These are phyloP conservation scores for Suillus ampliporus DNA, from an alignment of 768 basidiomycete genomes.

Conservation along the genomic window DNA sequence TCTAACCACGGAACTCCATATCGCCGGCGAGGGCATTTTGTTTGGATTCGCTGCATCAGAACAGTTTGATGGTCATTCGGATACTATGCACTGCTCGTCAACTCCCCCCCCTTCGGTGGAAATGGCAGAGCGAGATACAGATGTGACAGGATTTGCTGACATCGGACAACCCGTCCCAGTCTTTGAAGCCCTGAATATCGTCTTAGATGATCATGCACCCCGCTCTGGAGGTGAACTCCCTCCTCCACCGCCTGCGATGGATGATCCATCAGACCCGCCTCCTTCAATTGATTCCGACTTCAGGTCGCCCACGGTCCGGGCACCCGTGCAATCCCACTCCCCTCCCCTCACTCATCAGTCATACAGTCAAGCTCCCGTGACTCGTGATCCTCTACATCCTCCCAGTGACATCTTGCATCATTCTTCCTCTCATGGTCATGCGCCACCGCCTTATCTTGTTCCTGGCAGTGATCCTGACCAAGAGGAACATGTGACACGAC, in stretches of 20 bases:
- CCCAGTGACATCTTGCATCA: conserved; percentile 38
- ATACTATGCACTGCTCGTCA: conserved; percentile 63
- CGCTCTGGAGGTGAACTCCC: conserved; percentile 55
- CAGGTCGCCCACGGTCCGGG: conserved; percentile 40
- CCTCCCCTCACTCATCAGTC: conserved; percentile 39
- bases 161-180: conserved; percentile 62
- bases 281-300: conserved; percentile 88
- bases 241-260: conserved; percentile 82
- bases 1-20: conserved; percentile 39
- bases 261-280: conserved; percentile 88
- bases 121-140: conserved; percentile 72
- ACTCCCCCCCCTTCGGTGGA: conserved; percentile 82
- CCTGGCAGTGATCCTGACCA: conserved; percentile 51
- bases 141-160: conserved; percentile 70
- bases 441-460: conserved; percentile 82
- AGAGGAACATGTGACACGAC: conserved; percentile 58
- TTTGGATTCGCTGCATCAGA: conserved; percentile 76
- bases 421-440: conserved; percentile 54
- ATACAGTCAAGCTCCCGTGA: conserved; percentile 35
- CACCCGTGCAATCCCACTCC: conserved; percentile 22
- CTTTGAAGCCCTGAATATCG: conserved; percentile 63
- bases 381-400: conserved; percentile 39
- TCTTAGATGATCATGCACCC: conserved; percentile 41
- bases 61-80: conserved; percentile 84
- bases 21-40: conserved; percentile 75